These are phyloP conservation scores for Shiraia sp. DNA, from an alignment of 2,329 filamentous ascomycete species.

Conservation along the genomic window DNA sequence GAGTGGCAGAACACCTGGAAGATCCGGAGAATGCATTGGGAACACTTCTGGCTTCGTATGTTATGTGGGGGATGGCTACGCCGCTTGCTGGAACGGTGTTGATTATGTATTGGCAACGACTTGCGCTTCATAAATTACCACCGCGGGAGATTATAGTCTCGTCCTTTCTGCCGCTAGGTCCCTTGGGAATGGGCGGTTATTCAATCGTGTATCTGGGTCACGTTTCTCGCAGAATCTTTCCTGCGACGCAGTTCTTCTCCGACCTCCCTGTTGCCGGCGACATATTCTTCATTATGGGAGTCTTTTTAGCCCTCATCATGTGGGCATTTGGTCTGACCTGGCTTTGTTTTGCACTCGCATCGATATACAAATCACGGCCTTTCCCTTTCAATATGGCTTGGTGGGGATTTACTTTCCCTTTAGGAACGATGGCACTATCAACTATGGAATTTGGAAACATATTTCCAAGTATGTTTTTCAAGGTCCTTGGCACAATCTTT, in stretches of 20 bases:
- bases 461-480: slow-evolving; percentile 60
- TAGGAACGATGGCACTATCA: slow-evolving; percentile 59
- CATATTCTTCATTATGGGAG: slow-evolving; percentile 60
- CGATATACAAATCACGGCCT: slow-evolving; percentile 47
- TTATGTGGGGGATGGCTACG: slow-evolving; percentile 69
- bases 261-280: slow-evolving; percentile 50
- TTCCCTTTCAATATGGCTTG: slow-evolving; percentile 67
- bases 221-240: slow-evolving; percentile 49
- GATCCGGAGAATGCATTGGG: slow-evolving; percentile 59
- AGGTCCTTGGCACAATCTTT: slow-evolving; percentile 60
- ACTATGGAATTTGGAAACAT: slow-evolving; percentile 56
- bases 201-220: slow-evolving; percentile 58
- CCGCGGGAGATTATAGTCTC: slow-evolving; percentile 69
- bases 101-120: slow-evolving; percentile 70
- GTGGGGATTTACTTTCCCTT: slow-evolving; percentile 65
- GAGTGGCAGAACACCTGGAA: slow-evolving; percentile 64
- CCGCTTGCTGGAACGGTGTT: slow-evolving; percentile 65
- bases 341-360: slow-evolving; percentile 58
- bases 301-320: slow-evolving; percentile 58
- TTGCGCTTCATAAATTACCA: slow-evolving; percentile 68
- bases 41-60: slow-evolving; percentile 67
- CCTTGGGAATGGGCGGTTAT: slow-evolving; percentile 68
- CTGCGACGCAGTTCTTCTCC: slow-evolving; percentile 43
- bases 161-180: slow-evolving; percentile 68
- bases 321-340: slow-evolving; percentile 62